These are phyloP conservation scores for Abrus pulchellus DNA, from an alignment of 306 rosid species.

Conservation along the genomic window DNA sequence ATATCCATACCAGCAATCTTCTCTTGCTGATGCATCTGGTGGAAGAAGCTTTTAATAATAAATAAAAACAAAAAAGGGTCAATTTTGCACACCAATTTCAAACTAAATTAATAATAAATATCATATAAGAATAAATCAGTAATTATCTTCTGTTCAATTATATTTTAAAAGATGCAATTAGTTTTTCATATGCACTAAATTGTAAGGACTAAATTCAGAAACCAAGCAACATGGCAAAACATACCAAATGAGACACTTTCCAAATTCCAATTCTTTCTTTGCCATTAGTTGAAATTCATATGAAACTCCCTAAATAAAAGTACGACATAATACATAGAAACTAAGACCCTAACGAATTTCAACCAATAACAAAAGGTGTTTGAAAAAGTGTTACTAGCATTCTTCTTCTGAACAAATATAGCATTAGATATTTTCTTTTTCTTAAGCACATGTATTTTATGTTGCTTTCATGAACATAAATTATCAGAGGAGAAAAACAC, in stretches of 20 bases:
- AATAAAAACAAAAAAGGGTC: slow-evolving; percentile 26
- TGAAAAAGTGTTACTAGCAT: no score
- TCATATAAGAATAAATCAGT: background rate
- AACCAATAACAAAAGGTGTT: background rate
- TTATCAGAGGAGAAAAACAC: background rate
- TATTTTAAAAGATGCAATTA: slow-evolving; percentile 10
- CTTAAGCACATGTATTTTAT: background rate
- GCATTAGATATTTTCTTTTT: background rate
- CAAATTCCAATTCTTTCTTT: background rate
- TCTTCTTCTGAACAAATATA: background rate
- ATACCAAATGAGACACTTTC: background rate
- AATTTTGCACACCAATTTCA: background rate
- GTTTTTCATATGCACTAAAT: background rate
- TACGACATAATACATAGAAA: background rate
- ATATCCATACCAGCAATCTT: slow-evolving; percentile 97
- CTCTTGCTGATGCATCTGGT: slow-evolving; percentile 65
- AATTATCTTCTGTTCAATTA: background rate
- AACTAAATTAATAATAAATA: background rate
- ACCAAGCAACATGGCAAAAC: background rate
- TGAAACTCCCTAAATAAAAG: background rate
- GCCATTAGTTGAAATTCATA: background rate
- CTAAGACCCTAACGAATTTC: background rate
- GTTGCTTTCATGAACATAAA: slow-evolving; percentile 5
- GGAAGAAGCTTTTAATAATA: slow-evolving; percentile 59
- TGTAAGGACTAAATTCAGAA: background rate